Base-by-base conservation (phyloP, 257 asterid species). In the Nicotiana noctiflora region DNA sequence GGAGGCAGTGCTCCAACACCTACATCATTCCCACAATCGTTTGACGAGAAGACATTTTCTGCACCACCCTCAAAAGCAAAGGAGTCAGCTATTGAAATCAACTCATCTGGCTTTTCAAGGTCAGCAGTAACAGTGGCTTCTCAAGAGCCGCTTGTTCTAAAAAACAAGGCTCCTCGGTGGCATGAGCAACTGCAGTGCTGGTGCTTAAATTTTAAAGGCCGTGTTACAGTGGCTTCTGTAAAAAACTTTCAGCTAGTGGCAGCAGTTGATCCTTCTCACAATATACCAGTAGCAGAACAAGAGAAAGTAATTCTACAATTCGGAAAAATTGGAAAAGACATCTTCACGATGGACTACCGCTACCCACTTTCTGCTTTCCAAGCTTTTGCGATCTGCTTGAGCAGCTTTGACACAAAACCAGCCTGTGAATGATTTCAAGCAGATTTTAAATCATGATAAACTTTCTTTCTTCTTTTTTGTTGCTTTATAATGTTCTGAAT, bases 361-460 rank as follows among this genome's bases (percentile, higher is more conserved):
- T 94, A 93, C 83, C 98, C 97, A 0, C 89, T 94, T 68, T 94
- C 98, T 64, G 99, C 98, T 4, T 95, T 95, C 85, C 99, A 95
- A 83, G 98, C 99, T 67, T 95, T 95, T 74, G 93, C 98, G 2
- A 93, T 95, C 60, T 93, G 97, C 89, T 89, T 95, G 92, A 95
- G 98, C 91, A 93, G 99, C 94, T 95, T 92, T 59, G 98, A 93
- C 82, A 92, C 97, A 17, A 95, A 95, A 83, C 97, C 99, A 3
- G 96, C 93, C 46, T 95, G 99, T 82, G 98, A 95, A 85, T 95
- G 93, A 93, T 68, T 72, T 64, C 86, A 40, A 12, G 53, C 79
- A 80, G 83, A 70, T 65, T 79, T 66, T 59, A 63, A 79, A 82
- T 85, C 83, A 61, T 70, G 86, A 82, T 61, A 82, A 25, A 59